These are phyloP conservation scores for Pyrus pyrifolia DNA, from an alignment of 306 rosid genomes.

Conservation along the genomic window DNA sequence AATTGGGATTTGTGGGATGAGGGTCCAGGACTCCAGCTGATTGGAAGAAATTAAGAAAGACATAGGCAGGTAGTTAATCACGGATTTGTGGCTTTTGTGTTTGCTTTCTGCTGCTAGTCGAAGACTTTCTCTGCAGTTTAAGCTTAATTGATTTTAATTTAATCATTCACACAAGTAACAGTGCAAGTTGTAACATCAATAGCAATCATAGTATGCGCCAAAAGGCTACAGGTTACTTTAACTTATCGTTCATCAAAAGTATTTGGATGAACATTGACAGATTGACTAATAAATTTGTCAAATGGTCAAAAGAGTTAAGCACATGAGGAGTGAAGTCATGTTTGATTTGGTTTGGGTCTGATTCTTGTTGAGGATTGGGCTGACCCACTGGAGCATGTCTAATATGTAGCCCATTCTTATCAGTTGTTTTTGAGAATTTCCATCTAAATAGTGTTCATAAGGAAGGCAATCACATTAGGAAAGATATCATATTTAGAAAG, in stretches of 20 bases:
- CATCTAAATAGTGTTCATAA: background rate
- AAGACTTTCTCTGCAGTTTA: background rate
- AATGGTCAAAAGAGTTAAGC: no score
- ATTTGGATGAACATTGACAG: no score
- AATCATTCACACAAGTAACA: background rate
- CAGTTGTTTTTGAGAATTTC: background rate
- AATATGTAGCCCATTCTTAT: background rate
- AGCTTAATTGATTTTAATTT: background rate
- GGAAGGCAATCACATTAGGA: background rate
- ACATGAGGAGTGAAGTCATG: no score
- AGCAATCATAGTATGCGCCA: background rate
- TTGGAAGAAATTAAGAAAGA: background rate
- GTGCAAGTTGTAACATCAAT: background rate
- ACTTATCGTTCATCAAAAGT: no score
- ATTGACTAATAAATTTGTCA: no score
- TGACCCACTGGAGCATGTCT: background rate
- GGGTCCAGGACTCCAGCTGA: background rate
- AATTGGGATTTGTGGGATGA: background rate
- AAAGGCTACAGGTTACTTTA: background rate
- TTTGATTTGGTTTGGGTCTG: no score
- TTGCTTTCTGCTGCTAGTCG: background rate
- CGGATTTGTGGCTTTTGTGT: constrained; percentile 7
- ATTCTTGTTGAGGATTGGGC: no score
- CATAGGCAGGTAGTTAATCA: background rate
- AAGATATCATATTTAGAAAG: background rate